Evolutionary conservation across 257 asterid species (phyloP).

Genomic region (Perilla frutescens): DNA sequence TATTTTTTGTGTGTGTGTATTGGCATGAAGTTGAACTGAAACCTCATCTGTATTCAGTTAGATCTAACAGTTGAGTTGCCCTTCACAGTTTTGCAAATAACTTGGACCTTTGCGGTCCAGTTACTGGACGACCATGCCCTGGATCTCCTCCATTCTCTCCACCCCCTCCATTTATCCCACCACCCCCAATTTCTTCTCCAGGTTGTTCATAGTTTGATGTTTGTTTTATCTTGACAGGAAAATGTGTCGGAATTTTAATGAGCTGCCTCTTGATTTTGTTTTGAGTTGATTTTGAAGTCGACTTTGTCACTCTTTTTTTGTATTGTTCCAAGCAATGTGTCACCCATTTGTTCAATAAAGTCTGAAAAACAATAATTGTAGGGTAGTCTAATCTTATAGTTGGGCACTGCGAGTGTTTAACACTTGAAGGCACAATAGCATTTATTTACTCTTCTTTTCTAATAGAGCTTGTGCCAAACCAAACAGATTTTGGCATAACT

Average conservation of each 20-base stretch:
- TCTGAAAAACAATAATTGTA: not conserved
- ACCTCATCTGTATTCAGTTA: conserved; percentile 21
- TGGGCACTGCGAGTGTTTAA: too few relatives aligned
- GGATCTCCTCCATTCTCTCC: conserved; percentile 99
- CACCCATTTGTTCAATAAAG: not conserved
- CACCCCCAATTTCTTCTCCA: conserved; percentile 80
- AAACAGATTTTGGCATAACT: too few relatives aligned
- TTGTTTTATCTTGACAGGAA: conserved; percentile 6
- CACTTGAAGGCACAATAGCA: too few relatives aligned
- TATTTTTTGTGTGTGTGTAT: conserved; percentile 29
- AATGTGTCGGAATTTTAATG: not conserved
- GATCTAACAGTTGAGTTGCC: conserved; percentile 32
- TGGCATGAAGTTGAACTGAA: conserved; percentile 20
- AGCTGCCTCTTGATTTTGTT: not conserved
- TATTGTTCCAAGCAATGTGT: not conserved
- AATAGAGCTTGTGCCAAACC: too few relatives aligned
- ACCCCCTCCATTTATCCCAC: conserved; percentile 96
- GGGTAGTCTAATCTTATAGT: not conserved
- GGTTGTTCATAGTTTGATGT: conserved; percentile 51
- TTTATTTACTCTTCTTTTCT: too few relatives aligned
- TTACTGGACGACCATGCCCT: conserved; percentile 96
- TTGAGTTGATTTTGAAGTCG: not conserved
- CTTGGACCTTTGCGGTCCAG: conserved; percentile 91
- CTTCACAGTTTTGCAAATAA: conserved; percentile 89
- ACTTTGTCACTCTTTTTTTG: not conserved